These are phyloP conservation scores for Ephemerocybe angulata DNA, from an alignment of 768 basidiomycete species.

Conservation along the genomic window DNA sequence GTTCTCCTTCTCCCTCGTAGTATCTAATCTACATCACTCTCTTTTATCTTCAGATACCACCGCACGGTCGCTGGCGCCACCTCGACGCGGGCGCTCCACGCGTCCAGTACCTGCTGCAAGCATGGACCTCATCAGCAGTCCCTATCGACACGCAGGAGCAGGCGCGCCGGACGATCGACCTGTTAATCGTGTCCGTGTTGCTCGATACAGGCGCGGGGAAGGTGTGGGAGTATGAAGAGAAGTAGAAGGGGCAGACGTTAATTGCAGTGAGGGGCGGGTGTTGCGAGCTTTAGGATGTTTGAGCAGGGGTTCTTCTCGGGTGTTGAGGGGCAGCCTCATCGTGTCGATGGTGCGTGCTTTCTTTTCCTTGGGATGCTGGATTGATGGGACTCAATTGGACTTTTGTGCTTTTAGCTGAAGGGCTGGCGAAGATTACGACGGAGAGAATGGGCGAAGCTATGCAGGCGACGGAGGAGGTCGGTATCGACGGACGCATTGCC, in stretches of 20 bases:
- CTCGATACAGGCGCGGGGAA: slow-evolving; percentile 93
- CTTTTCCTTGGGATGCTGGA: neutral
- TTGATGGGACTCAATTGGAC: neutral
- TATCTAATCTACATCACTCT: too few relatives aligned
- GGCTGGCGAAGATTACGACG: slow-evolving; percentile 59
- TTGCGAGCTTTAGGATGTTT: slow-evolving; percentile 92
- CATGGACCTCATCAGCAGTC: slow-evolving; percentile 46
- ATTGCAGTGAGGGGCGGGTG: slow-evolving; percentile 75
- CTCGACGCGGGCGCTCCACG: slow-evolving; percentile 55
- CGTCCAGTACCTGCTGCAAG: slow-evolving; percentile 53
- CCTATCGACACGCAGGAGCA: slow-evolving; percentile 53
- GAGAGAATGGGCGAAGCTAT: slow-evolving; percentile 62
- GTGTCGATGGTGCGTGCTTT: slow-evolving; percentile 82
- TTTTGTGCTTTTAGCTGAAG: slow-evolving; percentile 70
- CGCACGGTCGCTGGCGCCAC: slow-evolving; percentile 89
- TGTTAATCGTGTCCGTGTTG: slow-evolving; percentile 87
- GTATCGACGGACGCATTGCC: slow-evolving; percentile 79
- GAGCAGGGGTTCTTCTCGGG: slow-evolving; percentile 77
- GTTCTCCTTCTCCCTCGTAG: too few relatives aligned
- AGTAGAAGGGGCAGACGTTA: slow-evolving; percentile 48
- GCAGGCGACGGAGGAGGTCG: slow-evolving; percentile 75
- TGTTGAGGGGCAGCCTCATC: slow-evolving; percentile 52
- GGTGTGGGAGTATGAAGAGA: slow-evolving; percentile 72
- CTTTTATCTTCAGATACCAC: slow-evolving; percentile 86
- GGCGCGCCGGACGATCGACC: slow-evolving; percentile 76